phyloP scores from a whole-genome alignment of 768 basidiomycete species.

The Lentinula detonsa region DNA sequence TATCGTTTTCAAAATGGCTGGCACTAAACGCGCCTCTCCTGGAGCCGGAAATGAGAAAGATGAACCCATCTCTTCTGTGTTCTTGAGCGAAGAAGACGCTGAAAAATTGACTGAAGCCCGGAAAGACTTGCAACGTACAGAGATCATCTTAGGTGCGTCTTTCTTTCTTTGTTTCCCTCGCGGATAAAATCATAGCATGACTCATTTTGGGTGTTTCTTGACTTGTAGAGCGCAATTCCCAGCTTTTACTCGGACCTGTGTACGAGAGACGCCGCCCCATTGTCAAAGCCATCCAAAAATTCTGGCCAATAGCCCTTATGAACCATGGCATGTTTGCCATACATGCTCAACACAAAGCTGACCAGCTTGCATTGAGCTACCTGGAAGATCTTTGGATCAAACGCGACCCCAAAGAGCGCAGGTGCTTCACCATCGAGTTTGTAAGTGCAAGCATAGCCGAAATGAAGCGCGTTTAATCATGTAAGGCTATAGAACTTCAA shows the following conservation, averaged over 20 bases:
- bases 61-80: conserved; percentile 54
- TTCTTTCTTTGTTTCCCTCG: not conserved
- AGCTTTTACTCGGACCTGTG: conserved; percentile 49
- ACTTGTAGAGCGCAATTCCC: conserved; percentile 55
- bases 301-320: conserved; percentile 85
- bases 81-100: conserved; percentile 68
- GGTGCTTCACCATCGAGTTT: conserved; percentile 85
- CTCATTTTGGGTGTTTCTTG: not conserved
- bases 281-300: conserved; percentile 62
- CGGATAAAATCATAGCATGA: too few species aligned
- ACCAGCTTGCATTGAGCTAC: conserved; percentile 77
- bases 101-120: conserved; percentile 59
- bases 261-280: conserved; percentile 69
- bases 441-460: conserved; percentile 42
- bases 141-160: conserved; percentile 65
- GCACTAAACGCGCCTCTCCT: conserved; percentile 74
- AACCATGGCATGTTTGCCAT: conserved; percentile 60
- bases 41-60: conserved; percentile 72
- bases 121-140: conserved; percentile 64
- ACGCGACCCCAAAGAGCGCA: conserved; percentile 65
- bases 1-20: conserved; percentile 22
- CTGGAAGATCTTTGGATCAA: conserved; percentile 83
- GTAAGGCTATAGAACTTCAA: conserved; percentile 59
- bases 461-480: not conserved
- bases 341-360: conserved; percentile 66